phyloP scores from a whole-genome alignment of 768 basidiomycete species.

The Pleurotus citrinopileatus region DNA sequence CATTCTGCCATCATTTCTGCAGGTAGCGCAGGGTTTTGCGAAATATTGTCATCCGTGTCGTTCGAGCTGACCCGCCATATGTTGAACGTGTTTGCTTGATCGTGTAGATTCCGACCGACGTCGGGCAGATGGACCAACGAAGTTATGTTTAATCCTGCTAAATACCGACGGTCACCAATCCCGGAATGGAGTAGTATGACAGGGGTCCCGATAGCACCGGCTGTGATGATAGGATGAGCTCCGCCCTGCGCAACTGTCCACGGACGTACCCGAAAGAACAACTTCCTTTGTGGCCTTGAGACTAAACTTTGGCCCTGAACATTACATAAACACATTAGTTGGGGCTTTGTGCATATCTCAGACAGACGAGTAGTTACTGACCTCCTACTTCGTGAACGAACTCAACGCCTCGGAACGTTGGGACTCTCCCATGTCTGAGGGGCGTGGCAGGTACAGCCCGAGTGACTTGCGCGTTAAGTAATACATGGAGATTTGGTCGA shows the following conservation, averaged over 20 bases:
- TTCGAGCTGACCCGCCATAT: conserved; percentile 11
- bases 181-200: conserved; percentile 22
- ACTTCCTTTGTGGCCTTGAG: conserved; percentile 20
- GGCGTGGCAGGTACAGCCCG: conserved; percentile 14
- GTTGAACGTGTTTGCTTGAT: conserved; percentile 16
- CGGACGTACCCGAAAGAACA: conserved; percentile 19
- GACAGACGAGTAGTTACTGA: no score
- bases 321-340: background rate
- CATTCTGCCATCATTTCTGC: conserved; percentile 17
- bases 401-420: conserved; percentile 17
- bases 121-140: conserved; percentile 17
- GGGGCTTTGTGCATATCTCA: no score
- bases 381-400: conserved; percentile 11
- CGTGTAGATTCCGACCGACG: conserved; percentile 26
- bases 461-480: conserved; percentile 23
- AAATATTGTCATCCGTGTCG: conserved; percentile 15
- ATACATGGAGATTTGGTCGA: conserved; percentile 27
- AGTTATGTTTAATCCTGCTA: conserved; percentile 12
- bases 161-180: conserved; percentile 18
- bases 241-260: no score
- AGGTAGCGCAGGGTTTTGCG: conserved; percentile 12
- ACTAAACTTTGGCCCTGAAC: background rate
- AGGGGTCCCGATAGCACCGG: conserved; percentile 26
- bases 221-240: conserved; percentile 1
- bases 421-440: background rate